A percentile compares a stretch with the other conserved stretches of the same genome.
Evolutionary conservation across 1,284 basidiomycete genomes (phyloP).

Genomic region (Trametes pubescens): DNA sequence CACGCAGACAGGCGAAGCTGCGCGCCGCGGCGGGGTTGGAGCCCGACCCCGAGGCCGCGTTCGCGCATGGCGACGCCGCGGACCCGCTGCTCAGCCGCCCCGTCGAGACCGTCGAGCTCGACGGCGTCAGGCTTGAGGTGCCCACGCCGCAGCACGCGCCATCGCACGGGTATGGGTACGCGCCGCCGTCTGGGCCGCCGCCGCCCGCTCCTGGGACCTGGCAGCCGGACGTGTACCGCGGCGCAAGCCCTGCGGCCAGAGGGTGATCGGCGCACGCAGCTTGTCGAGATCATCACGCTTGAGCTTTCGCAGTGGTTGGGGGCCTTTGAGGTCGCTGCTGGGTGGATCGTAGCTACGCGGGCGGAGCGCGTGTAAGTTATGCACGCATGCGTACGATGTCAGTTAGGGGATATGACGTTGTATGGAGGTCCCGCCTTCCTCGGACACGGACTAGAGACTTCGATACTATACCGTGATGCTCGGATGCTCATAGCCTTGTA

Average conservation of each 20-base stretch:
- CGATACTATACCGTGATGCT: neutral
- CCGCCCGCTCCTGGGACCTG: neutral
- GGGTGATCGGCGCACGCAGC: conserved; percentile 4
- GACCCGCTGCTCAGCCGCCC: conserved; percentile 39
- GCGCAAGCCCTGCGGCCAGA: conserved; percentile 1
- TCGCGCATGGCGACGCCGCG: conserved; percentile 21
- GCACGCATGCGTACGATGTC: too few relatives aligned
- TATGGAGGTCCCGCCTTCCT: neutral
- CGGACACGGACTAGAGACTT: neutral
- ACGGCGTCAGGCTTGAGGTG: conserved; percentile 18
- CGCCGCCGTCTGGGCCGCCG: too few relatives aligned
- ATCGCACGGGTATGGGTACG: conserved; percentile 2
- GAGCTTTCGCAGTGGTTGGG: too few relatives aligned
- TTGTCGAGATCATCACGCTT: neutral
- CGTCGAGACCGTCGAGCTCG: conserved; percentile 20
- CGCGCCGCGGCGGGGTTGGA: conserved; percentile 40
- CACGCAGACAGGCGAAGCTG: conserved; percentile 55
- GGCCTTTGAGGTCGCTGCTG: too few relatives aligned
- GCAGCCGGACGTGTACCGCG: neutral
- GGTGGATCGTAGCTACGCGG: too few relatives aligned
- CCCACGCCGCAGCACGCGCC: conserved; percentile 25
- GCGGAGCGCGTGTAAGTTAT: too few relatives aligned
- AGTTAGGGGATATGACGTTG: too few relatives aligned
- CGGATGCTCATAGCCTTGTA: neutral
- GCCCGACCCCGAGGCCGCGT: conserved; percentile 40